Evolutionary conservation across 2,329 filamentous ascomycete genomes (phyloP), one percentile per base, ranked within the genome.

Genomic region (Pyrenophora tritici-repentis): DNA sequence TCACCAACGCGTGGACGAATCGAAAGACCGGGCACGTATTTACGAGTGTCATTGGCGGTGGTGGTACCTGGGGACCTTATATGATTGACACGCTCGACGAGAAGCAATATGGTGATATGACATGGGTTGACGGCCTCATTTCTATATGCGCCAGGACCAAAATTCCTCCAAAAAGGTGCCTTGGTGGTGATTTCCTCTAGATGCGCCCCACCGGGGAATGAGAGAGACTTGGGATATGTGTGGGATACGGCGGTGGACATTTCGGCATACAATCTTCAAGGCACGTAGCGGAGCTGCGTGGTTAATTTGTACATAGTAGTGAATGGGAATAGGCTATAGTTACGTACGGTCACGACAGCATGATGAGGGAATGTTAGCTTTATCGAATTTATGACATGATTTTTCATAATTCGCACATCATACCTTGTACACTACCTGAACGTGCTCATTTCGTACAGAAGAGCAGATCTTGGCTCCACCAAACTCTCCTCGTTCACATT

Each of bases 81-180:
- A 62, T 62, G 46, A 66, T 60, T n/a, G 73, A 77, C 57, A 67
- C 62, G 2, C 76, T 74, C 53, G 47, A 56, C 1, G 61, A 56
- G 48, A 71, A 72, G 63, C 47, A 33, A 10, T 75, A 66, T 42
- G 66, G 59, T 13, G 54, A 61, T 29, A 49, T 78, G 52, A 50
- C 53, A 18, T 78, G 75, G 75, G 75, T 77, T 8, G 68, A 75
- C 60, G 75, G 75, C 10, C 61, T 68, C 8, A 76, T 77, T 40
- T 50, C 56, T 6, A 62, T 77, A 2, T 77, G 75, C 63, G 68
- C 62, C 32, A 68, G 70, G 47, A 70, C 71, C 36, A 51, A 29
- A 1, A 73, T 74, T 43, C 75, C 75, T 4, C 34, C 77, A 22
- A 65, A 65, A 12, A 75, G 58, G 57, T 78, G 75, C 59, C 48